Base-by-base conservation (phyloP, 371 early-diverging fungal genomes). In the Rhizopus arrhizus region DNA sequence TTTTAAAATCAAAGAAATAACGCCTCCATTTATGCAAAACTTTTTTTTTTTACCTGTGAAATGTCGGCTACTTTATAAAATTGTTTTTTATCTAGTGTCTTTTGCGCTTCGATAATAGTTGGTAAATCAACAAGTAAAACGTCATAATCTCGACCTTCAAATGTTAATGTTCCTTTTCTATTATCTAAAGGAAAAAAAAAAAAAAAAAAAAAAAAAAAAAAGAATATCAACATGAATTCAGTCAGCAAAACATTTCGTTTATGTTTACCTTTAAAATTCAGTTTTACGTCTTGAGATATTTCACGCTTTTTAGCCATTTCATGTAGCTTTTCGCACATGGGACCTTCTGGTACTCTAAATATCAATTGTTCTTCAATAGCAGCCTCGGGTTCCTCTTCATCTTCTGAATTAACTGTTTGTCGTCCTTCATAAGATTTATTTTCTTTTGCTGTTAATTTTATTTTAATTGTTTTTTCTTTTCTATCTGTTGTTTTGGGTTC, bases 51-150 rank as follows among this genome's bases (percentile, higher is more conserved):
- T 76, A 92, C 87, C 71, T 95, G 98, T 5, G 90, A 93, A n/a
- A 98, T 91, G 65, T 99, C 99, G 10, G 94, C 95, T n/a, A 97
- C 88, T 77, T 99, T 99, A 70, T 93, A 94, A 64, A 96, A 84
- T 69, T 97, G 97, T 68, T 96, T 96, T 58, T 91, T 91, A 63
- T 99, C 97, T 5, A 92, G 73, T 0, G 97, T 96, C 69, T 97
- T 95, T 62, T 97, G 97, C 5, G 98, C 87, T 75, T 99, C 99
- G 22, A 96, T 89, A 58, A 99, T 93, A 0, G 93, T 95, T 11
- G 99, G 99, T 59, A 99, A 71, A 74, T 96, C 97, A 4, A 96
- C 92, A 32, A 98, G 77, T 36, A 79, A 85, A 13, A 89, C 85
- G 9, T 78, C 66, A 53, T 89, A 91, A 10, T 67, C 67, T 16